Percentiles rank a stretch among this genome's conserved stretches.
phyloP scores from a whole-genome alignment of 805 yeast genomes.

The Lipomyces orientalis region DNA sequence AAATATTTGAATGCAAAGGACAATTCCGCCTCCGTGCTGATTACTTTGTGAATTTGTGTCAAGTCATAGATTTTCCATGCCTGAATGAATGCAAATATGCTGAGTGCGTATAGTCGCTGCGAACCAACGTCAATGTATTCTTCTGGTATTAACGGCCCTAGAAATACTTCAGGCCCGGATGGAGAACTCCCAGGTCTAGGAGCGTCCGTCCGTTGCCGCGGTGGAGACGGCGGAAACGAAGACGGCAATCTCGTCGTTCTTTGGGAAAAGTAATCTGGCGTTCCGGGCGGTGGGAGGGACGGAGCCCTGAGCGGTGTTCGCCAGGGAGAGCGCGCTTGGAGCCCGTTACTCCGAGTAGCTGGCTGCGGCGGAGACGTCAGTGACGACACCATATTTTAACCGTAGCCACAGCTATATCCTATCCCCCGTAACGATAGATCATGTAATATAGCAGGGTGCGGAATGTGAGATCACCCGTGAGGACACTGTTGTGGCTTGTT shows the following conservation, averaged over 20 bases:
- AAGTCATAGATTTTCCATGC: conserved; percentile 83
- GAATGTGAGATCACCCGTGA: background rate
- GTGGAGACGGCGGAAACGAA: conserved; percentile 36
- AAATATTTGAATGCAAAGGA: conserved; percentile 73
- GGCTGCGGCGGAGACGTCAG: conserved; percentile 16
- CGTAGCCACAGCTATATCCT: background rate
- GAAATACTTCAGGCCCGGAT: background rate
- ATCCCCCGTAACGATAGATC: background rate
- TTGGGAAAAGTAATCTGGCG: conserved; percentile 21
- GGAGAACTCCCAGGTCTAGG: background rate
- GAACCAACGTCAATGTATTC: conserved; percentile 71
- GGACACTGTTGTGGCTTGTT: background rate
- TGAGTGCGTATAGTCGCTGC: conserved; percentile 72
- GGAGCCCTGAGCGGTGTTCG: background rate
- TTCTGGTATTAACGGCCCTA: conserved; percentile 60
- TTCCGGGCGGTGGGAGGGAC: conserved; percentile 15
- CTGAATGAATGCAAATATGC: conserved; percentile 75
- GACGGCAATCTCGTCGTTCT: conserved; percentile 32
- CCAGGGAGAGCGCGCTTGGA: background rate
- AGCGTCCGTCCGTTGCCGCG: background rate
- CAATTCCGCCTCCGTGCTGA: conserved; percentile 56
- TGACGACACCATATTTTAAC: conserved; percentile 6
- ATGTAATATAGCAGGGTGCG: background rate
- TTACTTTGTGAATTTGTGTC: conserved; percentile 59
- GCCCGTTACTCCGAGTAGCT: background rate